Conservation (phyloP, 345 rosid species). For the Pelargonium nanum region DNA sequence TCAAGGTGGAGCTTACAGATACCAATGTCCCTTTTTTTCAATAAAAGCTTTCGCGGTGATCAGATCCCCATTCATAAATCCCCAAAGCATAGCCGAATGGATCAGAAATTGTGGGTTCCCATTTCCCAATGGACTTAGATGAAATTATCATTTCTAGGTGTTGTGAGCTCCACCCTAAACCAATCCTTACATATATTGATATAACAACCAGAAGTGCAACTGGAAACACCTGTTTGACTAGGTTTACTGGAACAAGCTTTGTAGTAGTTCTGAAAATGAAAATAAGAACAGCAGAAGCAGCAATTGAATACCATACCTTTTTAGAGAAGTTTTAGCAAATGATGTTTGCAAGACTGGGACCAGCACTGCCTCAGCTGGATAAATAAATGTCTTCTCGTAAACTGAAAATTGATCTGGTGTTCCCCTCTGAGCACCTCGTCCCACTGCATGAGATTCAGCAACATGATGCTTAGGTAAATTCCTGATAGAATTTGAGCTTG, state of each 20-base stretch:
- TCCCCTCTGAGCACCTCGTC: slow-evolving; percentile 53
- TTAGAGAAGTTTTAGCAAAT: slow-evolving; percentile 71
- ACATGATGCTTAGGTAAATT: slow-evolving; percentile 47
- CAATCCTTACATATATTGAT: not conserved
- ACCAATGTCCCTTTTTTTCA: no score
- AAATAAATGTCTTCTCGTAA: slow-evolving; percentile 60
- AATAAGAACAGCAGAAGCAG: slow-evolving; percentile 2
- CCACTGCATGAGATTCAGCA: slow-evolving; percentile 46
- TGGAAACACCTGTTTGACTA: not conserved
- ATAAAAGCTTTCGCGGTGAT: no score
- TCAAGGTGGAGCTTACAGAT: no score
- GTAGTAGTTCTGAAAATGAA: not conserved
- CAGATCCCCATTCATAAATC: no score
- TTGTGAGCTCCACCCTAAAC: not conserved
- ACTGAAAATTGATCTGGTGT: slow-evolving; percentile 25
- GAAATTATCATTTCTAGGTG: not conserved
- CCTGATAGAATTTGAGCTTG: slow-evolving; percentile 26
- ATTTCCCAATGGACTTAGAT: not conserved
- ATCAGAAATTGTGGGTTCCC: no score
- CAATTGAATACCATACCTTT: slow-evolving; percentile 46
- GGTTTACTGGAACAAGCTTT: not conserved
- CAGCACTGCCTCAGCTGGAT: slow-evolving; percentile 85
- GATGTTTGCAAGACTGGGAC: slow-evolving; percentile 84
- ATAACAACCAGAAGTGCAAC: not conserved
- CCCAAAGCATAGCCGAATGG: no score